Evolutionary conservation across 1,284 basidiomycete species (phyloP), one percentile per base, ranked within the genome.

Genomic region (Xerocomus nothofagi): DNA sequence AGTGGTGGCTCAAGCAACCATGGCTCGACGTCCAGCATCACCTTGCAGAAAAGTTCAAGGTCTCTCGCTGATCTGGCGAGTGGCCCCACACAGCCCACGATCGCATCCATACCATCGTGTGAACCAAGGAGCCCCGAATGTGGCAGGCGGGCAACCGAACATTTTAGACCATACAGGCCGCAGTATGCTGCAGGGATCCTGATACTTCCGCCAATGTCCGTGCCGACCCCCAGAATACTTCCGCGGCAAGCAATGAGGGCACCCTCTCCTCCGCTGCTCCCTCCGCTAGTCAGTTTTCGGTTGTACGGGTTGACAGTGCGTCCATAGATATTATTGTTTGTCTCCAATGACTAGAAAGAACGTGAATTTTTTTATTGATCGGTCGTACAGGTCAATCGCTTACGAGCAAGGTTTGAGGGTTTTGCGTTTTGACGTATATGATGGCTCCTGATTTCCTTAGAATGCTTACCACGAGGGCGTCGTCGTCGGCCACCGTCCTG

Each of bases 221-320:
- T 80, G 20, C 82, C 82, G 30, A 85, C 69, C 2, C 84, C 84
- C 33, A 86, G 54, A 21, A 73, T 71, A 47, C 75, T 76, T n/a
- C 82, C 84, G 24, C 73, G 73, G 47, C 79, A 66, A n/a, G 78
- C 76, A 39, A 85, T 72, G 47, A 86, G 64, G 6, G 82, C 81
- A 26, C 79, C 76, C 59, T 85, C 83, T 31, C 82, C 82, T 39
- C 82, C 82, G 40, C 75, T 79, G 51, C 77, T 80, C 15, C 82
- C 82, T n/a, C 83, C 82, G 3, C 75, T 63, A n/a, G 77, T 75
- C 21, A 81, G 67, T 50, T 67, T 66, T 39, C 73, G 73, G 61
- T 84, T 82, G 63, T 72, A 75, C 11, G 81, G 81, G 59, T 83
- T 83, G 14, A 68, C 44, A 4, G 77, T 77, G 38, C 74, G 69